Base-by-base conservation (phyloP, 1,284 basidiomycete species). In the Malassezia equina region DNA sequence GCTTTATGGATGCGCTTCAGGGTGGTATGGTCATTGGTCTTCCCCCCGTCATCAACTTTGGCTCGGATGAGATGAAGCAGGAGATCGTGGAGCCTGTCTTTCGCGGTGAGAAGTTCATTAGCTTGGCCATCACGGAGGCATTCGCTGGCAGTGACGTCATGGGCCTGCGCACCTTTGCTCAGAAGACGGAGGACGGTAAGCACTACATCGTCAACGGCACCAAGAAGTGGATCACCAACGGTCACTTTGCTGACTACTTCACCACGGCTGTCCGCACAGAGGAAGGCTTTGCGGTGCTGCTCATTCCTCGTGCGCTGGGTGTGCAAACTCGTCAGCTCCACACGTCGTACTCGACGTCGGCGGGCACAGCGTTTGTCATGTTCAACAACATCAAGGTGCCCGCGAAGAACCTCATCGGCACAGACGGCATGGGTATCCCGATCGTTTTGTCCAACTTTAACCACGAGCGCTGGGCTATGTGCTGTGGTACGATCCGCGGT, bases 131-230 rank as follows among this genome's bases (percentile, higher is more conserved):
- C 59, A 81, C 83, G n/a, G 86, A 88, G 75, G 89, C 91, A 0
- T 88, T 87, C 65, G 91, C 90, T 3, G 90, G 90, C 5, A 88
- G 86, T 60, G 90, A 93, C 70, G 88, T 95, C 27, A 75, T 76
- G 52, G 76, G 76, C 31, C 59, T 77, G 24, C 59, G 84, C 71
- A 90, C 86, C 8, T 86, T 83, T 4, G 91, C 91, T 8, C 82
- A 79, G 44, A 86, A 90, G 75, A 84, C 81, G 32, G 82, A 85
- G 57, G 89, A 91, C 67, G 89, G 88, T 32, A 76, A 86, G 63
- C 74, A 75, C 61, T 80, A 78, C 73, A 66, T 73, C 50, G 65
- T 73, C 56, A 69, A 72, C 55, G 71, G 71, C 40, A 73, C 71
- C 56, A 74, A 74, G 57, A 73, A 73, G 83, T 94, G 90, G 90